These are phyloP conservation scores for Stentor roeselii DNA, from an alignment of 73 alveolate genomes.

Conservation along the genomic window DNA sequence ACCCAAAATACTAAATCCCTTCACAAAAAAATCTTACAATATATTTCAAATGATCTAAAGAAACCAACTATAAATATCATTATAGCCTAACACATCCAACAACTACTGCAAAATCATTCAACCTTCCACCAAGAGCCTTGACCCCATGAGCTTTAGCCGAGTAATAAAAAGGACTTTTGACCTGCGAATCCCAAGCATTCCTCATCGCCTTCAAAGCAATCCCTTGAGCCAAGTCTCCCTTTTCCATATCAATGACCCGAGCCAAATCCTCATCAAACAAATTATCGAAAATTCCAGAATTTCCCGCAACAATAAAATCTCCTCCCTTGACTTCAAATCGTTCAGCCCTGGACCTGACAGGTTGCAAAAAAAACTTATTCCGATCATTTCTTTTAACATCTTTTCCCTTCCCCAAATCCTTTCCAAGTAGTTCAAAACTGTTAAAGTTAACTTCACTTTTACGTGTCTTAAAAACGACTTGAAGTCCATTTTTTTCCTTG, in stretches of 20 bases:
- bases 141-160: not conserved
- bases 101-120: not conserved
- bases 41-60: too few species aligned
- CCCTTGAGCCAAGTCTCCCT: not conserved
- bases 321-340: not conserved
- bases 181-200: not conserved
- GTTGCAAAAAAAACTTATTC: not conserved
- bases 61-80: too few species aligned
- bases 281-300: not conserved
- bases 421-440: not conserved
- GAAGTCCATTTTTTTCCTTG: not conserved
- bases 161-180: not conserved
- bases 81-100: too few species aligned
- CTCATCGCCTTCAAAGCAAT: not conserved
- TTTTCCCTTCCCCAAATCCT: not conserved
- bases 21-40: too few species aligned
- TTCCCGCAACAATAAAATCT: not conserved
- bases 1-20: too few species aligned
- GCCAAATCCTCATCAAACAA: not conserved
- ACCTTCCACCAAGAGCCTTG: not conserved
- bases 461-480: not conserved
- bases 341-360: not conserved
- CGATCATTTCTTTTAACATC: not conserved
- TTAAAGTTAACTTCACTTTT: not conserved
- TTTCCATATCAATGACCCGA: not conserved